These are phyloP conservation scores for Caloboletus firmus DNA, from an alignment of 1,284 basidiomycete species.

Conservation along the genomic window DNA sequence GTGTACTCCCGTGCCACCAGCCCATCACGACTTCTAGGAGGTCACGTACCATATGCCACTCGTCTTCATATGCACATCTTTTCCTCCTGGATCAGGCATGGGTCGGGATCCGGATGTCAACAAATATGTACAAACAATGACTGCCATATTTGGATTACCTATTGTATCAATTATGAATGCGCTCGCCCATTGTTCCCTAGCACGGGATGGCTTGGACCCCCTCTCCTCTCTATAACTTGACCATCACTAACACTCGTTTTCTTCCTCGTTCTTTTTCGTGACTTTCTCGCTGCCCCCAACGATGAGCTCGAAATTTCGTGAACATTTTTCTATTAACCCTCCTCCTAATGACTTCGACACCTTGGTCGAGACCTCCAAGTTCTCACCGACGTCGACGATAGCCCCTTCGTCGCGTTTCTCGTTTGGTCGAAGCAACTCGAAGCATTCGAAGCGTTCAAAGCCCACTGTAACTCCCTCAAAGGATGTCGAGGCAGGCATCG, in stretches of 20 bases:
- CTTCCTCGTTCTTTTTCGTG: background rate
- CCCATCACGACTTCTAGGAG: background rate
- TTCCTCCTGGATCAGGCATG: background rate
- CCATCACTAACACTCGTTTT: conserved; percentile 13
- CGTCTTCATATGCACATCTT: too few relatives aligned
- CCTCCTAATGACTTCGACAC: conserved; percentile 11
- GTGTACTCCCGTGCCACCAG: background rate
- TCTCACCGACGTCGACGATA: conserved; percentile 39
- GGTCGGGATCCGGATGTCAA: background rate
- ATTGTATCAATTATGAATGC: conserved; percentile 14
- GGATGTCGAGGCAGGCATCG: conserved; percentile 36
- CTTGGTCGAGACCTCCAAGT: conserved; percentile 33
- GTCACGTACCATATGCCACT: too few relatives aligned
- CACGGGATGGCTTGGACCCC: background rate
- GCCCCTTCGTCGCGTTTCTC: conserved; percentile 23
- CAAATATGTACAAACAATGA: background rate
- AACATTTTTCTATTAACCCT: conserved; percentile 35
- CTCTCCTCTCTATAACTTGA: conserved; percentile 2
- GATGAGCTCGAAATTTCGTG: conserved; percentile 35
- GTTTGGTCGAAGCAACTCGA: conserved; percentile 18
- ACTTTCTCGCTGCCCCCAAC: background rate
- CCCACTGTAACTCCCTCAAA: conserved; percentile 3
- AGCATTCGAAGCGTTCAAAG: conserved; percentile 7
- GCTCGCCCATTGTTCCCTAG: conserved; percentile 24
- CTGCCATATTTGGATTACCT: conserved; percentile 18